Conservation (phyloP, 768 basidiomycete species). For the Mycena alexandri region DNA sequence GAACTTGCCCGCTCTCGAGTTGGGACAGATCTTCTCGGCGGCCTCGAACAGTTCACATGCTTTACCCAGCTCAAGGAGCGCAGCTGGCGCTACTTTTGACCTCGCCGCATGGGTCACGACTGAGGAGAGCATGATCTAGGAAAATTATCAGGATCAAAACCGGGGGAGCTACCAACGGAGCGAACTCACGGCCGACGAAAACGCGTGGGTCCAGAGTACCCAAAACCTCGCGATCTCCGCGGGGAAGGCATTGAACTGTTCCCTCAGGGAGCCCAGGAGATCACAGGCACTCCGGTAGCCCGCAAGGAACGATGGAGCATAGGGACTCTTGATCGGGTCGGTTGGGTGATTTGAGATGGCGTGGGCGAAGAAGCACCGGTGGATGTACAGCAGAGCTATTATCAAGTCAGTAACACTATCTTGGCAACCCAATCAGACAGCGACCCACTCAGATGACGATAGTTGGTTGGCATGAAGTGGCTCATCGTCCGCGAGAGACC, state of each 20-base stretch:
- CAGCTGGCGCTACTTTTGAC: constrained; percentile 79
- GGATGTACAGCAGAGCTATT: constrained; percentile 77
- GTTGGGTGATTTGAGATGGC: constrained; percentile 73
- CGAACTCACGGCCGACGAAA: constrained; percentile 69
- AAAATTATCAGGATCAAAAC: too few relatives aligned
- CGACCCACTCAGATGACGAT: constrained; percentile 73
- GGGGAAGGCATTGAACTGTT: constrained; percentile 65
- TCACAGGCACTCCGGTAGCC: constrained; percentile 77
- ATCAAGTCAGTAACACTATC: constrained; percentile 1
- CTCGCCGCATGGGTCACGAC: constrained; percentile 78
- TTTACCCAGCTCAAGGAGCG: constrained; percentile 71
- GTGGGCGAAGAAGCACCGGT: constrained; percentile 83
- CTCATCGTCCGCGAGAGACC: constrained; percentile 76
- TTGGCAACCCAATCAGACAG: neutral
- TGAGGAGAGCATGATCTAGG: constrained; percentile 80
- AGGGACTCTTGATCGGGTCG: constrained; percentile 78
- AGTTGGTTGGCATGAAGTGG: constrained; percentile 82
- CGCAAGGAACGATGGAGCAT: constrained; percentile 75
- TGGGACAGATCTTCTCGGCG: constrained; percentile 55
- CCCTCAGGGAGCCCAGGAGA: constrained; percentile 61
- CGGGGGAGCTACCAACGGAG: neutral
- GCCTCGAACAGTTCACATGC: constrained; percentile 75
- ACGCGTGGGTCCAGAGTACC: constrained; percentile 81
- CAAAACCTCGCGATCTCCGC: constrained; percentile 74
- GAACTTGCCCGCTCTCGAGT: constrained; percentile 72